Evolutionary conservation across 306 rosid genomes (phyloP).

Genomic region (Alnus glutinosa): DNA sequence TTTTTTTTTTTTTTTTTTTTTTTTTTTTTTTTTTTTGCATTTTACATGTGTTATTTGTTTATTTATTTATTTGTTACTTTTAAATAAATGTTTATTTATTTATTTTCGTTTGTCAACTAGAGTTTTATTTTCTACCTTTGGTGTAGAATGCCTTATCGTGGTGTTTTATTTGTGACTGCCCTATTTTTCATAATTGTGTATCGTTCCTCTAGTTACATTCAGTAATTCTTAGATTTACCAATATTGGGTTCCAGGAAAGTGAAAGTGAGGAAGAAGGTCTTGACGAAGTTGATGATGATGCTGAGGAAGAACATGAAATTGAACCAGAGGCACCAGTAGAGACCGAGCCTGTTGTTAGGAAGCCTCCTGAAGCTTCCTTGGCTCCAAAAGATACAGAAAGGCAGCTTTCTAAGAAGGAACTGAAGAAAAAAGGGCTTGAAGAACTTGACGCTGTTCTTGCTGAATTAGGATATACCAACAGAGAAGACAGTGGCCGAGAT

Average conservation of each 20-base stretch:
- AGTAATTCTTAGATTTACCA: conserved; percentile 16
- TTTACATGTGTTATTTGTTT: neutral
- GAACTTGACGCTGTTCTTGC: conserved; percentile 85
- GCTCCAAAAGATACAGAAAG: conserved; percentile 69
- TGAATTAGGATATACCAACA: conserved; percentile 53
- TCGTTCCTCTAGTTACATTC: conserved; percentile 7
- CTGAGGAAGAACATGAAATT: conserved; percentile 54
- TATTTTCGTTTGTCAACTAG: neutral
- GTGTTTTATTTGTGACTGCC: neutral
- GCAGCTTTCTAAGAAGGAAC: conserved; percentile 80
- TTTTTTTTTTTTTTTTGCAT: neutral
- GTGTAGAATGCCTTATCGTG: neutral
- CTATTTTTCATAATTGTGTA: neutral
- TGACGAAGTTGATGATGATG: conserved; percentile 60
- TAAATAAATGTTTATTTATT: neutral
- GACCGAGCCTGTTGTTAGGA: conserved; percentile 39
- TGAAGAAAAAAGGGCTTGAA: conserved; percentile 78
- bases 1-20: neutral
- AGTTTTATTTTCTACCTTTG: neutral
- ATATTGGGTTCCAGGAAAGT: conserved; percentile 47
- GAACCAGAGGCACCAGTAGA: conserved; percentile 40
- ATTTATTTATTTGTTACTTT: neutral
- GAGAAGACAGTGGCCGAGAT: conserved; percentile 46
- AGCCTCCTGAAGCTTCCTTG: conserved; percentile 37
- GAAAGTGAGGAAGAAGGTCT: conserved; percentile 64